Conservation (phyloP, 106 monocot genomes). For the Alisma plantagoaquatica region DNA sequence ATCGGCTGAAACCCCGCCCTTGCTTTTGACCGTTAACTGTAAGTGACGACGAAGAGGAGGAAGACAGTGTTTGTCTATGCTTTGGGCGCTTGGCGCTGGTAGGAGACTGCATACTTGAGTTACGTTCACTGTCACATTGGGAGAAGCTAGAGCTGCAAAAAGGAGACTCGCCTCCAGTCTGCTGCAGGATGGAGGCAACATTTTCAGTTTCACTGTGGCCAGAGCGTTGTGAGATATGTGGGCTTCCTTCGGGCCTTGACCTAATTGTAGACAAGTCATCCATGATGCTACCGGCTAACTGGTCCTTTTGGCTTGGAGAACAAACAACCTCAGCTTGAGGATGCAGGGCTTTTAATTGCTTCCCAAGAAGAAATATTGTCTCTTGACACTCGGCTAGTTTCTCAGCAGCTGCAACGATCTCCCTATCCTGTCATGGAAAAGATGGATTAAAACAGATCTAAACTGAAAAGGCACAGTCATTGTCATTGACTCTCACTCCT, state of each 20-base stretch:
- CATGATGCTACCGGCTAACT: neutral
- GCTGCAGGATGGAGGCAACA: neutral
- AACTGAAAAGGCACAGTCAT: too few species aligned
- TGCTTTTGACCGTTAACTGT: conserved; percentile 5
- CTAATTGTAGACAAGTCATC: conserved; percentile 1
- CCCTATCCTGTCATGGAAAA: conserved; percentile 18
- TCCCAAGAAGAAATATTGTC: conserved; percentile 23
- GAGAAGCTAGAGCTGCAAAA: too few species aligned
- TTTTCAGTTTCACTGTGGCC: neutral
- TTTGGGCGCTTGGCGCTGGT: conserved; percentile 4
- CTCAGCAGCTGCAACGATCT: conserved; percentile 24
- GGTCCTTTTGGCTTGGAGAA: conserved; percentile 6
- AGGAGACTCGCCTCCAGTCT: conserved; percentile 5
- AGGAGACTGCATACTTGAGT: conserved; percentile 3
- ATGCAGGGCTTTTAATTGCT: conserved; percentile 18
- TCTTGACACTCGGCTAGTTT: conserved; percentile 32
- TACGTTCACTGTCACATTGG: too few species aligned
- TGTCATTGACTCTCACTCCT: too few species aligned
- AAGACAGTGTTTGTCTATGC: conserved; percentile 8
- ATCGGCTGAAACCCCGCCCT: conserved; percentile 12
- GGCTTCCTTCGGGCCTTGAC: neutral
- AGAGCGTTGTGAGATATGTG: too few species aligned
- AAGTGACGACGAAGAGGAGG: conserved; percentile 6
- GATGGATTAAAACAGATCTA: too few species aligned
- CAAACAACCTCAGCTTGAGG: conserved; percentile 8